phyloP scores from a whole-genome alignment of 306 rosid genomes.

The Dalbergia cochinchinensis region DNA sequence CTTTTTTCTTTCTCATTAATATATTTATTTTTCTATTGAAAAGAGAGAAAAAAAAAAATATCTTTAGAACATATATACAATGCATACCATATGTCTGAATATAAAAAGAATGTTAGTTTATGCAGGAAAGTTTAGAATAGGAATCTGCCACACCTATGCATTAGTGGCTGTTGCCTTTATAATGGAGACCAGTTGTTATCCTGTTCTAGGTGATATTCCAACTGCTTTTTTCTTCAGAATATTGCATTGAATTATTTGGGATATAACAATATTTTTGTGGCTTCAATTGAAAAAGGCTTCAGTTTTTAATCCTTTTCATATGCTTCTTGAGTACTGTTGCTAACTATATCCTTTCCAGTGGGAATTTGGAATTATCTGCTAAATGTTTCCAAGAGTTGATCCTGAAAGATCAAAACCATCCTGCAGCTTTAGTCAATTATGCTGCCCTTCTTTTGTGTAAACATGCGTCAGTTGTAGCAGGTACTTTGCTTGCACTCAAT shows the following conservation, averaged over 20 bases:
- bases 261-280: constrained; percentile 25
- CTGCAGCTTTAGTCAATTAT: constrained; percentile 90
- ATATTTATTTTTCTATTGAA: too few relatives aligned
- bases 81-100: constrained; percentile 2
- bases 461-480: constrained; percentile 86
- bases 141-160: neutral
- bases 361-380: constrained; percentile 81
- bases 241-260: constrained; percentile 36
- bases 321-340: constrained; percentile 32
- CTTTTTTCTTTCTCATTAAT: neutral
- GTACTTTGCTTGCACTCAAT: constrained; percentile 54
- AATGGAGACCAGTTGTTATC: neutral
- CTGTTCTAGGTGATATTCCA: constrained; percentile 14
- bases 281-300: constrained; percentile 30
- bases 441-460: constrained; percentile 83
- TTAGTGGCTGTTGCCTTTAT: constrained; percentile 17
- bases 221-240: neutral
- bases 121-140: neutral
- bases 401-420: constrained; percentile 94
- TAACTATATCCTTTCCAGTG: constrained; percentile 62
- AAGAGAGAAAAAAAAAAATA: neutral
- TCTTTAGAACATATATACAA: constrained; percentile 7
- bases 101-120: constrained; percentile 7
- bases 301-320: constrained; percentile 2
- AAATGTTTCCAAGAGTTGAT: constrained; percentile 89